A percentile compares a stretch with the other conserved stretches of the same genome.
phyloP scores from a whole-genome alignment of 2,329 filamentous ascomycete species.

The Teratosphaeria viscida region DNA sequence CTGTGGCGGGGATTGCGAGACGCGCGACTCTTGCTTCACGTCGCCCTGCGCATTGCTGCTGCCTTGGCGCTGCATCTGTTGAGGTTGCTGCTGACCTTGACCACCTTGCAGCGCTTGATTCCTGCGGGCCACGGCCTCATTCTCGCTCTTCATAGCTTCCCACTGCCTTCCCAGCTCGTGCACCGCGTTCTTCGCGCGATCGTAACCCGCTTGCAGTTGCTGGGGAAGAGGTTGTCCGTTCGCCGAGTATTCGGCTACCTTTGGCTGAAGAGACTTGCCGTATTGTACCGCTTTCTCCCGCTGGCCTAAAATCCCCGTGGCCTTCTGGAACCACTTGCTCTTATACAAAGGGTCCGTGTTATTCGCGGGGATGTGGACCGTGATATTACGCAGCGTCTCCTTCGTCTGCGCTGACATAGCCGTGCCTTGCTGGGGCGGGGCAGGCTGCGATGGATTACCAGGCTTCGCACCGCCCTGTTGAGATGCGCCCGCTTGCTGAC shows the following conservation, averaged over 20 bases:
- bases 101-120: background rate
- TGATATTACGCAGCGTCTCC: background rate
- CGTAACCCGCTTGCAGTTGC: background rate
- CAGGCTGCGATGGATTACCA: background rate
- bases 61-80: background rate
- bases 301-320: background rate
- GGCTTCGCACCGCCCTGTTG: background rate
- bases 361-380: background rate
- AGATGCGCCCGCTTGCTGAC: background rate
- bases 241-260: background rate
- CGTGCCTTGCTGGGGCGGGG: background rate
- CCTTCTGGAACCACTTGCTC: conserved; percentile 2
- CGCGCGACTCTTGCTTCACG: background rate
- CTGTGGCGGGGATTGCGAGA: background rate
- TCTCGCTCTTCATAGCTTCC: conserved; percentile 4
- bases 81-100: conserved; percentile 8
- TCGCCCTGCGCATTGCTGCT: conserved; percentile 3
- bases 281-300: background rate
- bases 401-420: background rate
- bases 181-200: conserved; percentile 3
- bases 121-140: conserved; percentile 5
- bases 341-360: conserved; percentile 1
- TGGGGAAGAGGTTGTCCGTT: background rate
- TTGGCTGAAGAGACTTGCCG: background rate
- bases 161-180: conserved; percentile 1